Evolutionary conservation across 306 rosid species (phyloP).

Genomic region (Glycine soja): DNA sequence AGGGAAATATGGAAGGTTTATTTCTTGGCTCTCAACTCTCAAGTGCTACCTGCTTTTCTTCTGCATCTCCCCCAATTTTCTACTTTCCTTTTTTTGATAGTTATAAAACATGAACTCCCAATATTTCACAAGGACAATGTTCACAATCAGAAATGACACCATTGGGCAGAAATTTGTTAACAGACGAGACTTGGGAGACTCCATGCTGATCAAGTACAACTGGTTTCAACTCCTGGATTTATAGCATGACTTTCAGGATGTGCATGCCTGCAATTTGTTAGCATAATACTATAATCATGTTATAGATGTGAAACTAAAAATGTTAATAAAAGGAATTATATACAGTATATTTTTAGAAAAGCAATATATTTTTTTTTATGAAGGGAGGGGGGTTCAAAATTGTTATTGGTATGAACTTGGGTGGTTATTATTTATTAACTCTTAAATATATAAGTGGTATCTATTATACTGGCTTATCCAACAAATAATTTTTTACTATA

Average conservation of each 20-base stretch:
- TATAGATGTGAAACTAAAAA: background rate
- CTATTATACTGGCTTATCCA: background rate
- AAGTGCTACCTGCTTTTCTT: background rate
- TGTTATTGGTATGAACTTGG: background rate
- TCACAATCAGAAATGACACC: background rate
- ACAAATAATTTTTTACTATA: background rate
- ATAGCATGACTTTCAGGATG: background rate
- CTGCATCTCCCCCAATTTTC: background rate
- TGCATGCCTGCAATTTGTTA: background rate
- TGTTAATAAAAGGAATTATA: background rate
- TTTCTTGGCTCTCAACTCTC: background rate
- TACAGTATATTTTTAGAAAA: background rate
- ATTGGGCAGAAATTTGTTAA: background rate
- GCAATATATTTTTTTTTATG: too few relatives aligned
- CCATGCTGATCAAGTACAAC: too few relatives aligned
- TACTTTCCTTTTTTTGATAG: background rate
- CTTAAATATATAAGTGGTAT: background rate
- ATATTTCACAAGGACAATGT: background rate
- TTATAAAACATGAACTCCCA: background rate
- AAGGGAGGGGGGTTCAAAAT: too few relatives aligned
- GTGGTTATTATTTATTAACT: background rate
- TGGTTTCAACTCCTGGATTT: background rate
- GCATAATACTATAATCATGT: background rate
- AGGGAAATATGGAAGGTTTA: background rate
- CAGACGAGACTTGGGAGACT: background rate